Evolutionary conservation across 2,329 filamentous ascomycete genomes (phyloP), one percentile per base, ranked within the genome.

Genomic region (Apiospora sp.): DNA sequence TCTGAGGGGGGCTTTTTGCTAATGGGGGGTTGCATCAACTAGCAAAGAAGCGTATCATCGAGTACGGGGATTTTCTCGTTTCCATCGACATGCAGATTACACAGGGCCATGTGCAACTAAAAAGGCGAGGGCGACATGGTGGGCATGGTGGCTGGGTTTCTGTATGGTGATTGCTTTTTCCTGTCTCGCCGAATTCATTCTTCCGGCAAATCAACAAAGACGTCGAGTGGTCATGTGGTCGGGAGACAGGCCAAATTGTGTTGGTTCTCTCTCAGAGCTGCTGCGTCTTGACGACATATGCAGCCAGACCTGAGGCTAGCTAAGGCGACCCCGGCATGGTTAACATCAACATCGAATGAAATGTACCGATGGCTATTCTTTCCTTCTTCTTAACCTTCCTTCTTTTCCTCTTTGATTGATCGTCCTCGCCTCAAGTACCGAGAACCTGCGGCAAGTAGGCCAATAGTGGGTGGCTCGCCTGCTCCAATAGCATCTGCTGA

Each of bases 41-140:
- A 5, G 10, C 22, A 41, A 64, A 34, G 22, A 64, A 64, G 58
- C 34, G 34, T 58, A 12, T 34, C 58, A 64, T n/a, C 10, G 34
- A 34, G 58, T n/a, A 37, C 58, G 34, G 41, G 67, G 14, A 19
- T 68, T 19, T 46, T 48, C 19, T 44, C 67, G n/a, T 48, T 68
- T 48, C 67, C 67, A 46, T 46, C 67, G n/a, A 68, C 67, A 10
- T 68, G 67, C 67, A 68, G 41, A 46, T 44, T 61, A n/a, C 27
- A 16, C 13, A 67, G 7, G 43, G 41, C 24, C 30, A 34, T 48
- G 67, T 22, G 34, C 67, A 68, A 24, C 67, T 48, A 30, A 16
- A 34, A 22, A 1, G 12, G 16, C 67, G n/a, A 68, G 27, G 44
- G 67, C 27, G 67, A 19, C n/a, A 27, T 34, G 27, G 27, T 30